Conservation (phyloP, 192 early-diverging fungal genomes). For the Haplosporangium gracile region DNA sequence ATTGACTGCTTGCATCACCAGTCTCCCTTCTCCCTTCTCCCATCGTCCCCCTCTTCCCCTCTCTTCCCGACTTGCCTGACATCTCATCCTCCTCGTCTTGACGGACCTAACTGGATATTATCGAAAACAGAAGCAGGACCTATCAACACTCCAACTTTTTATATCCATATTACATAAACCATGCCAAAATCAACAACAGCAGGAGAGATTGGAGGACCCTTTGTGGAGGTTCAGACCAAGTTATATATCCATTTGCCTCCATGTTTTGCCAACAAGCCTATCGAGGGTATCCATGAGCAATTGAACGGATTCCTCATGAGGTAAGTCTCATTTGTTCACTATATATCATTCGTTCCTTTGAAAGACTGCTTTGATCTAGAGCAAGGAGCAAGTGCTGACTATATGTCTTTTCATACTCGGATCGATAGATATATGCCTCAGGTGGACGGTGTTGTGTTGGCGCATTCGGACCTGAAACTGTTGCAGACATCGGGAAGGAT, state of each 20-base stretch:
- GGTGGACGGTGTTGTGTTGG: constrained; percentile 87
- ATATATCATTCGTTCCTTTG: not conserved
- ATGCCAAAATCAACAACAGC: constrained; percentile 29
- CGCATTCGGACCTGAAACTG: constrained; percentile 79
- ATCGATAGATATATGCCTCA: constrained; percentile 81
- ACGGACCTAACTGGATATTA: not conserved
- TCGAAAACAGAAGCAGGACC: not conserved
- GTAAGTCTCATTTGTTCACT: constrained; percentile 40
- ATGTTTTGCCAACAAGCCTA: constrained; percentile 66
- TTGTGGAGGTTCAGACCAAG: constrained; percentile 43
- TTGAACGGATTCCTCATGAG: constrained; percentile 79
- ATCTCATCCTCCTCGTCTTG: not conserved
- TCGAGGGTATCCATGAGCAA: constrained; percentile 73
- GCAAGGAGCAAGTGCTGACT: not conserved
- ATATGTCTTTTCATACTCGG: not conserved
- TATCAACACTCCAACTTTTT: not conserved
- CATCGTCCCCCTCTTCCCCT: not conserved
- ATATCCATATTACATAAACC: not conserved
- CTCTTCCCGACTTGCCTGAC: not conserved
- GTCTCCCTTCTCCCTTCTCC: not conserved
- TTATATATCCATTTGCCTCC: constrained; percentile 78
- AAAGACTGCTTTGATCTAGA: constrained; percentile 8
- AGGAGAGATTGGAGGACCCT: constrained; percentile 21
- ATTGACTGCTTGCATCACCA: not conserved
- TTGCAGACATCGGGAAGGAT: constrained; percentile 74